Evolutionary conservation across 2,329 filamentous ascomycete genomes (phyloP).

Genomic region (Pyricularia sp.): DNA sequence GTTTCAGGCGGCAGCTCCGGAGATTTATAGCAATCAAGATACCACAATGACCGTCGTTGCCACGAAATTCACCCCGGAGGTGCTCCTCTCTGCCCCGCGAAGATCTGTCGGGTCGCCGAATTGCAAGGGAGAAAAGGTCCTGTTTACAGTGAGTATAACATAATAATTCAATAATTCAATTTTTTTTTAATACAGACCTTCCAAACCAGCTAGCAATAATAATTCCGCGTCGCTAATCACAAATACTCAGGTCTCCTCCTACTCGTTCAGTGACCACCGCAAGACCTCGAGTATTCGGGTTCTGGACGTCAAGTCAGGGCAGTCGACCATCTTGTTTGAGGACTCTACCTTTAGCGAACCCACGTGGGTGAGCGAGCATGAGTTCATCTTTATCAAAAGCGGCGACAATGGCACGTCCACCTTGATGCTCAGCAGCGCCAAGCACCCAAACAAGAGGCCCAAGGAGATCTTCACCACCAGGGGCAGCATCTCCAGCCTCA

Average conservation of each 20-base stretch:
- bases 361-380: conserved; percentile 64
- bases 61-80: conserved; percentile 65
- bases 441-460: conserved; percentile 27
- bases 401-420: conserved; percentile 36
- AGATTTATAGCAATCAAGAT: conserved; percentile 6
- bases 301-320: conserved; percentile 58
- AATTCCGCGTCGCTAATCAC: neutral
- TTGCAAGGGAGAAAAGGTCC: conserved; percentile 48
- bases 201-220: neutral
- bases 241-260: conserved; percentile 50
- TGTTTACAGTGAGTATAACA: conserved; percentile 47
- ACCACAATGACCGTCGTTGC: conserved; percentile 58
- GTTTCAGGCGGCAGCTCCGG: neutral
- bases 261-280: conserved; percentile 68
- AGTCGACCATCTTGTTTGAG: conserved; percentile 56
- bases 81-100: conserved; percentile 66
- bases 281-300: conserved; percentile 59
- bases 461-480: conserved; percentile 39
- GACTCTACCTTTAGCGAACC: conserved; percentile 59
- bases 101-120: conserved; percentile 65
- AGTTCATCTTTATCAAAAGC: conserved; percentile 45
- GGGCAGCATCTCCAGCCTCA: conserved; percentile 48
- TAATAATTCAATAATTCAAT: no score
- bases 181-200: neutral
- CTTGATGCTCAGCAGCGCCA: conserved; percentile 31